Percentiles rank a stretch among this genome's conserved stretches.
Conservation (phyloP, 176 grass and related monocot genomes). For the Musa itinerans region DNA sequence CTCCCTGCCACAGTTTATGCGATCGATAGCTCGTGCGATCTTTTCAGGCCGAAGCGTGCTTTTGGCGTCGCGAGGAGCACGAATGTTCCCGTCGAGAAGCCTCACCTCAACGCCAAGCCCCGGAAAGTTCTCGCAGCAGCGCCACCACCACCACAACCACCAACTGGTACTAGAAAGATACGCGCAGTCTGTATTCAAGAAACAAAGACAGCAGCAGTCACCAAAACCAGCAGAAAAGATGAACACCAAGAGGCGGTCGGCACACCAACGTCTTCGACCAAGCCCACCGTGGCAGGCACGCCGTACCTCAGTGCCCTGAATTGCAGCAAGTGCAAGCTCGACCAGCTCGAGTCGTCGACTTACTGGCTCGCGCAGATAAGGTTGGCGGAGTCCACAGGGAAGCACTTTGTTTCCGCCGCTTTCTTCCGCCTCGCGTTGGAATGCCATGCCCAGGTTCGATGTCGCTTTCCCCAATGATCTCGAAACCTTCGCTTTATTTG, state of each 20-base stretch:
- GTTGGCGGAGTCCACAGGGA: constrained; percentile 64
- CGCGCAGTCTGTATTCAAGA: constrained; percentile 45
- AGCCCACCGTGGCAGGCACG: constrained; percentile 23
- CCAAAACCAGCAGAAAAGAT: constrained; percentile 3
- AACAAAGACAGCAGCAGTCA: background rate
- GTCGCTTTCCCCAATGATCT: background rate
- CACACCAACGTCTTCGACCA: constrained; percentile 37
- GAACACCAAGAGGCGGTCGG: constrained; percentile 10
- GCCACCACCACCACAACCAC: background rate
- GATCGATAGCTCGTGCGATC: background rate
- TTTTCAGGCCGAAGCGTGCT: constrained; percentile 35
- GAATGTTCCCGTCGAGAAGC: constrained; percentile 45
- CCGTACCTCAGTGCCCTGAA: constrained; percentile 58
- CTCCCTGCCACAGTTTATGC: background rate
- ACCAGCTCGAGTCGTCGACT: constrained; percentile 43
- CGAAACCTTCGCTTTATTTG: background rate
- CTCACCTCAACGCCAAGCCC: constrained; percentile 4
- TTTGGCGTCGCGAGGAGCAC: constrained; percentile 49
- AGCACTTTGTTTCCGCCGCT: constrained; percentile 47
- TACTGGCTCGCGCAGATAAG: constrained; percentile 71
- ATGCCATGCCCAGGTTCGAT: constrained; percentile 65
- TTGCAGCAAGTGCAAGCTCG: constrained; percentile 37
- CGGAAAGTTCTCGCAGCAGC: constrained; percentile 19
- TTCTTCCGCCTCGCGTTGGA: constrained; percentile 68
- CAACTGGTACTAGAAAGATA: constrained; percentile 16